Percentiles rank a stretch among this genome's conserved stretches.
Evolutionary conservation across 352 stramenopile genomes (phyloP).

Genomic region (Globisporangium nunn): DNA sequence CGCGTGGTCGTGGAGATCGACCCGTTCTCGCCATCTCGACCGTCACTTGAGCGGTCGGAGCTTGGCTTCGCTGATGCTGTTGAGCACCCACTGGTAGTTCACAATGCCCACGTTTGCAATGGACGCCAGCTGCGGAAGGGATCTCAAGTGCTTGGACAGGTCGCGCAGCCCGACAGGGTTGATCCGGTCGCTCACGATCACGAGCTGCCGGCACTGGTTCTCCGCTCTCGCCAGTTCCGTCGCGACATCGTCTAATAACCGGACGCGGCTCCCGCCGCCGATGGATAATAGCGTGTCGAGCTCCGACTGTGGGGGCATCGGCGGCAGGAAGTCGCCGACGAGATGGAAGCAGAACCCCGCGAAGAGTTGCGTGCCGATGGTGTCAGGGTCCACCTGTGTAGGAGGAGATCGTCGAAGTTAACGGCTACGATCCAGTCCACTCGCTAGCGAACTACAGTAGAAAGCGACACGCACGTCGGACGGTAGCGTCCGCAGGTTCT

Average conservation of each 20-base stretch:
- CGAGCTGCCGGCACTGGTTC: constrained; percentile 39
- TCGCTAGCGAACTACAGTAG: neutral
- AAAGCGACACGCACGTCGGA: constrained; percentile 2
- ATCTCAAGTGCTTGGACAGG: constrained; percentile 28
- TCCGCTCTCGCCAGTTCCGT: constrained; percentile 42
- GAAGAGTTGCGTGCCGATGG: constrained; percentile 69
- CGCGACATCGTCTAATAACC: constrained; percentile 42
- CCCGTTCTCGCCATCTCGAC: neutral
- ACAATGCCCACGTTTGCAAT: constrained; percentile 42
- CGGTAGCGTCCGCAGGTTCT: constrained; percentile 22
- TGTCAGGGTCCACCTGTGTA: constrained; percentile 14
- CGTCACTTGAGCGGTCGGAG: constrained; percentile 27
- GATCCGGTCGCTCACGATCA: constrained; percentile 73
- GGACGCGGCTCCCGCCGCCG: constrained; percentile 50
- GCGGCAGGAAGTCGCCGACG: constrained; percentile 66
- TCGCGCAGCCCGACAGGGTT: constrained; percentile 49
- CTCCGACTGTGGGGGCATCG: constrained; percentile 62
- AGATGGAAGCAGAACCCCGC: constrained; percentile 61
- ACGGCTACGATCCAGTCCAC: no score
- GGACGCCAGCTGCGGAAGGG: constrained; percentile 32
- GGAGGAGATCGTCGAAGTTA: constrained; percentile 1
- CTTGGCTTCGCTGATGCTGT: constrained; percentile 80
- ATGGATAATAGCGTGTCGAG: constrained; percentile 65
- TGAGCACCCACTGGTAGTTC: constrained; percentile 83
- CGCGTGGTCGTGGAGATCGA: neutral